phyloP scores from a whole-genome alignment of 257 asterid genomes.

The Nicotiana undulata region DNA sequence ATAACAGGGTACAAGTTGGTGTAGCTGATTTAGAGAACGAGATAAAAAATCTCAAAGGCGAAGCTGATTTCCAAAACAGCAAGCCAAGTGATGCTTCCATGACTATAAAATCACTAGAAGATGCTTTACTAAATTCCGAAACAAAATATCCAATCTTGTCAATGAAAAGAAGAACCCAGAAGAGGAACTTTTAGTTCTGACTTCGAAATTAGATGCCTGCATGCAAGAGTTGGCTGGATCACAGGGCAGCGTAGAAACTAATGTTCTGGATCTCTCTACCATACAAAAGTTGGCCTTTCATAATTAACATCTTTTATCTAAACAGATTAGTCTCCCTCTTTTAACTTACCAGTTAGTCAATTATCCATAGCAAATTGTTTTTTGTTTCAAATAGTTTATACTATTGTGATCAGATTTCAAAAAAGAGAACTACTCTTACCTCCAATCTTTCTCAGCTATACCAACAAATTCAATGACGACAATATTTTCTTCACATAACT shows the following conservation, averaged over 20 bases:
- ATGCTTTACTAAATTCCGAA: conserved; percentile 47
- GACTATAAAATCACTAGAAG: conserved; percentile 58
- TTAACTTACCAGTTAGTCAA: too few species aligned
- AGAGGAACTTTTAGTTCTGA: conserved; percentile 49
- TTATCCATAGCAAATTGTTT: too few species aligned
- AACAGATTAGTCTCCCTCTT: too few species aligned
- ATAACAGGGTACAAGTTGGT: conserved; percentile 32
- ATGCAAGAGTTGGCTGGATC: conserved; percentile 64
- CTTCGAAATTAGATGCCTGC: conserved; percentile 53
- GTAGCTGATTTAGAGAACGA: conserved; percentile 53
- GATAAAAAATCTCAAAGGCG: conserved; percentile 56
- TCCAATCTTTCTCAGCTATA: too few species aligned
- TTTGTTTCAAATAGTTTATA: too few species aligned
- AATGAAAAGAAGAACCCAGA: conserved; percentile 53
- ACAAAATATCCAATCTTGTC: conserved; percentile 40
- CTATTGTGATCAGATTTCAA: too few species aligned
- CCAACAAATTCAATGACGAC: too few species aligned
- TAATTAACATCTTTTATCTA: too few species aligned
- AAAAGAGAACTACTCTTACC: too few species aligned
- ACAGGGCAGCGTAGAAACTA: conserved; percentile 44
- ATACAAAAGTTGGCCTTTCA: too few species aligned
- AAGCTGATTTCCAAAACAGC: conserved; percentile 44
- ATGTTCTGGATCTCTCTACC: conserved; percentile 45
- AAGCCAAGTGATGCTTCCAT: conserved; percentile 55
- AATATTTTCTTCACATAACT: too few species aligned